Evolutionary conservation across 106 monocot genomes (phyloP), one percentile per base, ranked within the genome.

Genomic region (Acorus gramineus): DNA sequence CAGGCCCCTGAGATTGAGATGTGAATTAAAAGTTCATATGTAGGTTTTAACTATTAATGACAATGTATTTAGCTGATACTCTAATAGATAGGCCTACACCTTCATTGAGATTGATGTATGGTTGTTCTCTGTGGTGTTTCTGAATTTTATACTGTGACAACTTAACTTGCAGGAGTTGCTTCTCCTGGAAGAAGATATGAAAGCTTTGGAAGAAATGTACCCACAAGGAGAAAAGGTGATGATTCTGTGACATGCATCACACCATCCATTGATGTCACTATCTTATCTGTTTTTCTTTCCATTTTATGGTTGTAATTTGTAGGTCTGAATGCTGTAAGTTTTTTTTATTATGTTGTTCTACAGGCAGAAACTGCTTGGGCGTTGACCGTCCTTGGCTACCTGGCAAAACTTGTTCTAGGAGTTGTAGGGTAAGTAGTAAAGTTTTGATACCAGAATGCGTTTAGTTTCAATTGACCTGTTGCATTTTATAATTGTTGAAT

Each of bases 331-430:
- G 28, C 28, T 28, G 28, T 28, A 28, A 28, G 28, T 7, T 46
- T 12, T 49, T 28, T 28, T 28, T 28, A 28, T 28, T 28, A 28
- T 28, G 28, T 28, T 28, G 28, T 28, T 28, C 28, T 51, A 57
- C 81, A 98, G 98, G 91, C 98, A 55, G 98, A 98, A 75, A 66
- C 98, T 83, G 50, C 91, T 63, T 98, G 98, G 98, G 91, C 87
- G 45, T 59, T 91, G 50, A 98, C 91, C 46, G 88, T 98, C 42
- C 92, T 98, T 71, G 73, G 81, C 45, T 98, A 98, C 66, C 44
- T 98, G 65, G 87, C 74, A 58, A 98, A 98, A 73, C 66, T 98
- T 72, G 12, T 92, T 49, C 55, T 98, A 50, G 98, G 98, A 28
- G 56, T 85, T 66, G 47, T 98, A 13, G 98, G 98, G 98, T 98